Evolutionary conservation across 1,284 basidiomycete genomes (phyloP), one percentile per base, ranked within the genome.

Genomic region (Melampsora medusae): DNA sequence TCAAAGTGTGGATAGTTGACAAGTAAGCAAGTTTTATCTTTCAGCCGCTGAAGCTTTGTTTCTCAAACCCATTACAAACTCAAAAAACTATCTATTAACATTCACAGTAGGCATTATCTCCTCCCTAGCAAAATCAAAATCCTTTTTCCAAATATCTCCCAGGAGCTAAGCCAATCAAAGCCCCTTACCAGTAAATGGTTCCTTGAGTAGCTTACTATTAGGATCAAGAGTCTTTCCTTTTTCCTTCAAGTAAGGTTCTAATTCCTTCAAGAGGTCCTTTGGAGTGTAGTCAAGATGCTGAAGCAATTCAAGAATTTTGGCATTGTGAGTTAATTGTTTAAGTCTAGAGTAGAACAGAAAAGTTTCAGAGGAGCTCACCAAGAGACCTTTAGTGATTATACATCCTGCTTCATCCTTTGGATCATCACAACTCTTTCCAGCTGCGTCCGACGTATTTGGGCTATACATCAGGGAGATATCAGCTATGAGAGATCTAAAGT

Each of bases 361-460:
- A 17, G 17, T 22, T 22, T n/a, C 9, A 59, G 9, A 1, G 12
- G 28, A 59, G n/a, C 65, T 67, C 28, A 74, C 71, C 33, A 74
- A 25, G 49, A 35, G 31, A n/a, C 48, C 50, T 46, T 74, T 67
- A 28, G n/a, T 46, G 35, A 56, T 50, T 16, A 74, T 74, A 67
- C 71, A 74, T n/a, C 71, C 71, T 35, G 28, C 22, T 59, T 14
- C 5, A 25, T 59, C 56, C 5, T 67, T 46, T 10, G 64, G 33
- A 17, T 67, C 50, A 67, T 74, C 65, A 48, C 71, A 74, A 46
- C 64, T 67, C 2, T 6, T 9, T 28, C 71, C 64, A 10, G 33
- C 38, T 28, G 59, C 70, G 7, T 64, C 66, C 17, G 61, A 14
- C 48, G 28, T 56, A 25, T 65, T 74, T 33, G 71, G 49, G 50